Conservation (phyloP, 139 green algal genomes). For the Chlamydomonas sphaeroides region DNA sequence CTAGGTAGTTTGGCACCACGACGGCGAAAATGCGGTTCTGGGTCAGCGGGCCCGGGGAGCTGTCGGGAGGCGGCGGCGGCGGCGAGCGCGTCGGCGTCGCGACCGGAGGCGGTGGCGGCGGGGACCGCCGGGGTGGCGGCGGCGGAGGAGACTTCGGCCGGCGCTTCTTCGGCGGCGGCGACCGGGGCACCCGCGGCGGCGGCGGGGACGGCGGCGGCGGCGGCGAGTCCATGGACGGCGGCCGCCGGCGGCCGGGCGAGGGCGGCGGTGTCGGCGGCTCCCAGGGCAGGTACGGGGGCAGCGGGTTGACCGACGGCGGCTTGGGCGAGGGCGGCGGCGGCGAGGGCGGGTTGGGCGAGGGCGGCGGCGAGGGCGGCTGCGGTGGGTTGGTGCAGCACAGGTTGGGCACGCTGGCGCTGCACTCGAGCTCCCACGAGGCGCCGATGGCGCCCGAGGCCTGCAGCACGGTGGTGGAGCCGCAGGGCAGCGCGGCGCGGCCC, state of each 20-base stretch:
- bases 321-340: not conserved
- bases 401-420: not conserved
- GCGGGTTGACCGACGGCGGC: too few relatives aligned
- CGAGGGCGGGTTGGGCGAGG: not conserved
- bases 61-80: not conserved
- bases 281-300: not conserved
- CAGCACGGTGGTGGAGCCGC: not conserved
- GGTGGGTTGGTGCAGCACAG: slow-evolving; percentile 7
- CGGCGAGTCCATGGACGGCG: slow-evolving; percentile 7
- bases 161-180: not conserved
- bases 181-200: not conserved
- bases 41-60: not conserved
- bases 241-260: not conserved
- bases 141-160: not conserved
- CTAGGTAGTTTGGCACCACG: not conserved
- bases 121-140: too few relatives aligned
- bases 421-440: not conserved
- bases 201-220: not conserved
- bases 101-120: not conserved
- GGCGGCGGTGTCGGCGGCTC: too few relatives aligned
- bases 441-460: not conserved
- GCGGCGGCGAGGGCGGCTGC: not conserved
- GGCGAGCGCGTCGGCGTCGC: not conserved
- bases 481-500: not conserved
- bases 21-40: slow-evolving; percentile 21